A percentile compares a stretch with the other conserved stretches of the same genome.
phyloP scores from a whole-genome alignment of 345 rosid genomes.

The Citrus sp. region DNA sequence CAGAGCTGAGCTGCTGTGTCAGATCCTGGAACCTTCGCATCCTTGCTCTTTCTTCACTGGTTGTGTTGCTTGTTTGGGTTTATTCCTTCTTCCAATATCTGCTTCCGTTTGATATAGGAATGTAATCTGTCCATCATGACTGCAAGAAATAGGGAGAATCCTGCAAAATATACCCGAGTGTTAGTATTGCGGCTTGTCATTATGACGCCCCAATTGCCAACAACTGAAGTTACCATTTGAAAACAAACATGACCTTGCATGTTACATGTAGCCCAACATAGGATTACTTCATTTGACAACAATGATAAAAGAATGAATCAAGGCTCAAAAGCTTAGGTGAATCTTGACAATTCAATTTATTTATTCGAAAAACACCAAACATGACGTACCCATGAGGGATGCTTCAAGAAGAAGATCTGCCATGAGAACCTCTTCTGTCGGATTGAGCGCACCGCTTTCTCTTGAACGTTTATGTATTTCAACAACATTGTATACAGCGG shows the following conservation, averaged over 20 bases:
- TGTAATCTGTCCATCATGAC: constrained; percentile 35
- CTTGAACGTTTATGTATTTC: constrained; percentile 25
- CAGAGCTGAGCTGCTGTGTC: too few relatives aligned
- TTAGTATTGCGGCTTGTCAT: background rate
- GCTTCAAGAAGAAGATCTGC: constrained; percentile 39
- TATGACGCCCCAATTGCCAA: background rate
- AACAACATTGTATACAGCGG: constrained; percentile 12
- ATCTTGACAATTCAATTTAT: background rate
- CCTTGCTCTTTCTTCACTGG: background rate
- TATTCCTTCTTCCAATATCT: constrained; percentile 10
- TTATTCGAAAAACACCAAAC: background rate
- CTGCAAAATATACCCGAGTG: constrained; percentile 17
- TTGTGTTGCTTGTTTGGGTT: background rate
- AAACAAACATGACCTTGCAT: background rate
- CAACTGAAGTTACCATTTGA: background rate
- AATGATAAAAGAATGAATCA: too few relatives aligned
- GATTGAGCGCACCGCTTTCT: constrained; percentile 30
- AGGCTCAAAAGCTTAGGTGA: background rate
- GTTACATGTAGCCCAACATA: background rate
- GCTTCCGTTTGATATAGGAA: constrained; percentile 24
- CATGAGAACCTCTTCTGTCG: constrained; percentile 47
- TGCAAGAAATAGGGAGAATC: constrained; percentile 36
- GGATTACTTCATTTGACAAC: background rate
- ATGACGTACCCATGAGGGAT: constrained; percentile 43
- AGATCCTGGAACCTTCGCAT: too few relatives aligned